A percentile compares a stretch with the other conserved stretches of the same genome.
Conservation (phyloP, 75 land plant genomes). For the Picea sitchensis region DNA sequence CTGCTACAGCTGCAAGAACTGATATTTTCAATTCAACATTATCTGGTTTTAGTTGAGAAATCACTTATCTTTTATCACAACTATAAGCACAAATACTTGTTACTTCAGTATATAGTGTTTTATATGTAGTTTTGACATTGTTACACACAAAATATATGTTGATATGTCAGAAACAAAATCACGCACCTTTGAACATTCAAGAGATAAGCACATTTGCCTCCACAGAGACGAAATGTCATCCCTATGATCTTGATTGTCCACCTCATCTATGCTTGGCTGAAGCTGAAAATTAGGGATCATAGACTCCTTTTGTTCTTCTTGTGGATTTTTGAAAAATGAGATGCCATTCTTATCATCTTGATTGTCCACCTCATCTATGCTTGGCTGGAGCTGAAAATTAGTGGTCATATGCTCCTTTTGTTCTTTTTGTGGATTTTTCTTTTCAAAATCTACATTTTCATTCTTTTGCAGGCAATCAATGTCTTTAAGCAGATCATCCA, state of each 20-base stretch:
- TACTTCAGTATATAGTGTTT: background rate
- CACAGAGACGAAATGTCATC: constrained; percentile 2
- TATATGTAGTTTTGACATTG: background rate
- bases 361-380: background rate
- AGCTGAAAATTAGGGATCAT: no score
- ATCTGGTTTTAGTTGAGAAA: no score
- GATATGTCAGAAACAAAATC: no score
- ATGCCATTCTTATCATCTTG: background rate
- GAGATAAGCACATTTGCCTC: background rate
- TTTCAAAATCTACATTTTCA: background rate
- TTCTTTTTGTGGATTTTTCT: background rate
- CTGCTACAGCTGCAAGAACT: no score
- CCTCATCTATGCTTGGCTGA: background rate
- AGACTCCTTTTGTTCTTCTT: background rate
- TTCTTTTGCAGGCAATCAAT: background rate
- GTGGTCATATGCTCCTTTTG: no score
- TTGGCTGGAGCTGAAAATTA: background rate
- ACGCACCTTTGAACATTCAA: constrained; percentile 6
- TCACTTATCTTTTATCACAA: no score
- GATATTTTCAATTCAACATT: no score
- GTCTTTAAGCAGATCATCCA: background rate
- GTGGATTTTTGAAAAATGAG: background rate
- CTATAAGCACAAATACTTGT: no score
- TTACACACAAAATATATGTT: background rate
- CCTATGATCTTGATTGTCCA: background rate